phyloP scores from a whole-genome alignment of 1,139 yeast genomes.

The Candida tetrigidarum region DNA sequence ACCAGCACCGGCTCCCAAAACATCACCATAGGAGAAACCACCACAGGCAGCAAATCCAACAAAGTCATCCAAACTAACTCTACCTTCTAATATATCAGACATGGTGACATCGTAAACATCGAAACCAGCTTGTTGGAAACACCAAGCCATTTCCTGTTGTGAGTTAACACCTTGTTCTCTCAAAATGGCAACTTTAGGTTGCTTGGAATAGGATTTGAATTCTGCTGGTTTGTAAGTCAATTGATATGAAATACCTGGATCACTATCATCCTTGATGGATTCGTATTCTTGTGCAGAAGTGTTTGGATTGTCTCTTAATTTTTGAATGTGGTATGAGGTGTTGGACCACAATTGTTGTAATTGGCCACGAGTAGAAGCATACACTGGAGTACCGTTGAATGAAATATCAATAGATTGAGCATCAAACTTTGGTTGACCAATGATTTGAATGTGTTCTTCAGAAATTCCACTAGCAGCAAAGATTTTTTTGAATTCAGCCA shows the following conservation, averaged over 20 bases:
- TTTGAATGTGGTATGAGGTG: slow-evolving; percentile 90
- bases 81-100: slow-evolving; percentile 86
- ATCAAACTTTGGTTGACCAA: slow-evolving; percentile 67
- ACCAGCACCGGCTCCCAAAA: slow-evolving; percentile 98
- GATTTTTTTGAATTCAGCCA: slow-evolving; percentile 56
- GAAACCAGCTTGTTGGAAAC: slow-evolving; percentile 94
- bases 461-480: slow-evolving; percentile 64
- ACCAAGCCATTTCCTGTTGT: slow-evolving; percentile 98
- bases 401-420: slow-evolving; percentile 56
- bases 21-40: slow-evolving; percentile 99
- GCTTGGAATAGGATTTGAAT: slow-evolving; percentile 37
- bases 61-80: slow-evolving; percentile 74
- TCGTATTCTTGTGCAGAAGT: slow-evolving; percentile 87
- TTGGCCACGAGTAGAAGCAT: slow-evolving; percentile 62
- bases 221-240: slow-evolving; percentile 57
- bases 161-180: slow-evolving; percentile 99
- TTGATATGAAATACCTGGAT: slow-evolving; percentile 89
- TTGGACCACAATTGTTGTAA: slow-evolving; percentile 87
- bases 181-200: slow-evolving; percentile 91
- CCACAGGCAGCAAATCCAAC: slow-evolving; percentile 99
- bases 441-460: slow-evolving; percentile 52
- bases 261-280: slow-evolving; percentile 72
- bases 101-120: slow-evolving; percentile 93
- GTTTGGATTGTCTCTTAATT: slow-evolving; percentile 91
- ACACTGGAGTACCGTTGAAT: slow-evolving; percentile 50